These are phyloP conservation scores for Ampelocalamus luodianensis DNA, from an alignment of 176 grass and related monocot genomes.

Conservation along the genomic window DNA sequence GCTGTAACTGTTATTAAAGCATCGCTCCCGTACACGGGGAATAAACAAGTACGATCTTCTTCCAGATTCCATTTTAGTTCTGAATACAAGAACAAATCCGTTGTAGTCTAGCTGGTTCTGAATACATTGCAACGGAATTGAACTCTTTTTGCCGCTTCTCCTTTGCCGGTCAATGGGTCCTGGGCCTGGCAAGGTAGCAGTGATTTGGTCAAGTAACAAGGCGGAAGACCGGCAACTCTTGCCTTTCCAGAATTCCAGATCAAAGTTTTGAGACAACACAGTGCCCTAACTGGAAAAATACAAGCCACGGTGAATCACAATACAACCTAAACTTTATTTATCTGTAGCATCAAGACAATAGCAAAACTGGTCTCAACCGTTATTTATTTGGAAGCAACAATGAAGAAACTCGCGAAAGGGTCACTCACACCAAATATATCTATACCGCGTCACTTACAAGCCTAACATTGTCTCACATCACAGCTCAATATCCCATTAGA, in stretches of 20 bases:
- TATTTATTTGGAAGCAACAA: conserved; percentile 16
- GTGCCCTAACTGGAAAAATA: neutral
- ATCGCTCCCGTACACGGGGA: neutral
- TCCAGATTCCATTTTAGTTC: too few relatives aligned
- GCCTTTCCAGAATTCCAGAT: neutral
- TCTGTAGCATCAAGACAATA: conserved; percentile 31
- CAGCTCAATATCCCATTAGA: conserved; percentile 6
- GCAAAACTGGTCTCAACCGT: conserved; percentile 9
- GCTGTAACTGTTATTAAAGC: too few relatives aligned
- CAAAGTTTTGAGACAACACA: neutral
- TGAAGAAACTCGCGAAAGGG: neutral
- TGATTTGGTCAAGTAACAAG: neutral
- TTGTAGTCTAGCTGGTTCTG: too few relatives aligned
- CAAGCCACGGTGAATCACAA: neutral
- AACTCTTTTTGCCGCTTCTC: too few relatives aligned
- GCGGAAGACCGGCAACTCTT: neutral
- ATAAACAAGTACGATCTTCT: too few relatives aligned
- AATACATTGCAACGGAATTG: too few relatives aligned
- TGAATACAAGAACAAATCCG: too few relatives aligned
- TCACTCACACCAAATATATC: conserved; percentile 2
- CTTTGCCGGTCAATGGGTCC: too few relatives aligned
- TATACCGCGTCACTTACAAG: conserved; percentile 25
- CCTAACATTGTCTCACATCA: conserved; percentile 32
- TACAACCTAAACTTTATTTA: neutral
- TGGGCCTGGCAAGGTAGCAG: neutral